Evolutionary conservation across 148 eudicot species (phyloP).

Genomic region (Pouteria glomerata): DNA sequence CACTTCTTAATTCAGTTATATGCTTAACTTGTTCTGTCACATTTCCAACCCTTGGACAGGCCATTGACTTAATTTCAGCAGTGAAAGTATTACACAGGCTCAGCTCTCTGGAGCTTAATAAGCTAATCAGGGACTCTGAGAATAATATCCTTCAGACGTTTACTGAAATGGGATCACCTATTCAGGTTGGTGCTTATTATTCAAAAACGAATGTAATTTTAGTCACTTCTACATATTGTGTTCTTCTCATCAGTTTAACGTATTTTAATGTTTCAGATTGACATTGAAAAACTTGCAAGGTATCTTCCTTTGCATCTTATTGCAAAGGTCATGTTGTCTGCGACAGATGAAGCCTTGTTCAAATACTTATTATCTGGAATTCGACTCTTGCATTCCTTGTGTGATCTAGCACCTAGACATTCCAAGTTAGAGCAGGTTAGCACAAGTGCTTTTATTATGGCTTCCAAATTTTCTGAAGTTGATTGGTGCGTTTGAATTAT

Average conservation of each 20-base stretch:
- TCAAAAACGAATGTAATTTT: not conserved
- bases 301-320: constrained; percentile 77
- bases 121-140: constrained; percentile 62
- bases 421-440: constrained; percentile 91
- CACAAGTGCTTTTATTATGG: not conserved
- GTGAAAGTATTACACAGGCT: constrained; percentile 61
- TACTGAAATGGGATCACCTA: constrained; percentile 43
- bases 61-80: constrained; percentile 57
- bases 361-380: constrained; percentile 71
- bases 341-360: constrained; percentile 55
- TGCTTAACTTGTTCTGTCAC: not conserved
- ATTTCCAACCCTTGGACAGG: constrained; percentile 31
- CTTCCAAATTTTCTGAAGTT: not conserved
- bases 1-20: not conserved
- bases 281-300: constrained; percentile 63
- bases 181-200: constrained; percentile 44
- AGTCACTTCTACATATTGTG: not conserved
- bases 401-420: constrained; percentile 74
- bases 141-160: constrained; percentile 28
- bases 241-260: constrained; percentile 1
- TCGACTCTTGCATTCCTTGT: constrained; percentile 64
- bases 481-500: not conserved
- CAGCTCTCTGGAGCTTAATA: constrained; percentile 56
- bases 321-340: constrained; percentile 48
- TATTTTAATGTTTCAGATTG: constrained; percentile 52